Evolutionary conservation across 306 rosid species (phyloP), one percentile per base, ranked within the genome.

Genomic region (Gastrolobium bilobum): DNA sequence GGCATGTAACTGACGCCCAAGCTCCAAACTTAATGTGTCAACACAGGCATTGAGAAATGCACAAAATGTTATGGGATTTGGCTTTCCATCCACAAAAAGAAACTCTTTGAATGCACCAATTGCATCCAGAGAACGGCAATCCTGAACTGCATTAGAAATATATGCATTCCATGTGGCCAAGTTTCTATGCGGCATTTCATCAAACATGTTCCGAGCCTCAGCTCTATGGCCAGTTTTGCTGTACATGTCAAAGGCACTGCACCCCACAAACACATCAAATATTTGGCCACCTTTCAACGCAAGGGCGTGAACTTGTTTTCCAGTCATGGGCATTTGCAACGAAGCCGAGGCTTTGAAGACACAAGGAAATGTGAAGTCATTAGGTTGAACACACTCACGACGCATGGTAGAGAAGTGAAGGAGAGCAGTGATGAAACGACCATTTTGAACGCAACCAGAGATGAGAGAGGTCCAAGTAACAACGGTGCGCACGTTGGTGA

Each of bases 391-490:
- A 14, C 35, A 51, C 35, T 89, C 88, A 2, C 84, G 87, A 47
- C 81, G 91, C 98, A 94, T 94, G 85, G 82, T n/a, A 26, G 83
- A 58, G 68, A 94, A 92, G 51, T 85, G 87, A 29, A 61, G 62
- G 8, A 94, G 73, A 43, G 97, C 90, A 2, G 90, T 26, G 6
- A 48, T 6, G 50, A 85, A 92, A 65, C 60, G 96, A 14, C 84
- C 83, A 51, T 94, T 92, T 20, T 87, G 90, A 70, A 92, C 97
- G 11, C 88, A 87, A 3, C 97, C 97, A 39, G 98, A 88, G 64
- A 94, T 89, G 80, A 92, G 92, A 15, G 97, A 79, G n/a, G 94
- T 92, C 93, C 94, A 92, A 26, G 93, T 92, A 60, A 94, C 98
- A 61, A 94, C 97, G 56, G 92, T 85, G 80, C 90, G 94, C 30